These are phyloP conservation scores for Gastrolobium bilobum DNA, from an alignment of 306 rosid species.

Conservation along the genomic window DNA sequence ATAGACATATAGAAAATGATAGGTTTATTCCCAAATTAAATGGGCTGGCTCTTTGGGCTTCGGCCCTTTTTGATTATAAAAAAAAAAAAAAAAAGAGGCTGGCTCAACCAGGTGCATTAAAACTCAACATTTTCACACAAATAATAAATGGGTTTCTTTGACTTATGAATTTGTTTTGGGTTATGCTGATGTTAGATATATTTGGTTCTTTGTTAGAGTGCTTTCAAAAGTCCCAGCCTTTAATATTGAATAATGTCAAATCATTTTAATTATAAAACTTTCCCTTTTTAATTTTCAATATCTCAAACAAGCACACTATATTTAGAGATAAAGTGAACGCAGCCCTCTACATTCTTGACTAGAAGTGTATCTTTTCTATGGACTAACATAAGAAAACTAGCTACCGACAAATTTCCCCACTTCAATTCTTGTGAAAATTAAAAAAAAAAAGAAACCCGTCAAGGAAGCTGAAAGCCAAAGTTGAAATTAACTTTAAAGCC, in stretches of 20 bases:
- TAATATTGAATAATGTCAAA: neutral
- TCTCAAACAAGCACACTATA: neutral
- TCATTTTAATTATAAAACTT: neutral
- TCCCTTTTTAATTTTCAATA: neutral
- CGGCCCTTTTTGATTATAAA: too few species aligned
- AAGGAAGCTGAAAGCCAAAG: neutral
- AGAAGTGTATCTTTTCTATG: neutral
- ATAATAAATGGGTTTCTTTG: too few species aligned
- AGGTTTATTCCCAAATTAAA: too few species aligned
- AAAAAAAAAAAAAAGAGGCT: too few species aligned
- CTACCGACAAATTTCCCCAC: neutral
- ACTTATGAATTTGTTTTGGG: too few species aligned
- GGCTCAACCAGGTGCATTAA: too few species aligned
- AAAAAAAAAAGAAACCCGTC: slow-evolving; percentile 1
- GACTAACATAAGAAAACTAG: neutral
- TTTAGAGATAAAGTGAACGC: slow-evolving; percentile 13
- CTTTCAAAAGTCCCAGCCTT: neutral
- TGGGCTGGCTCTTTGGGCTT: too few species aligned
- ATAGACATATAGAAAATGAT: too few species aligned
- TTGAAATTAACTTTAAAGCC: neutral
- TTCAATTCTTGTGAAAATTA: neutral
- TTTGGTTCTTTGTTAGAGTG: too few species aligned
- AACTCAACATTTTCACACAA: too few species aligned
- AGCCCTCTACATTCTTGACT: neutral
- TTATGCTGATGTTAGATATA: too few species aligned